phyloP scores from a whole-genome alignment of 257 asterid genomes.

The Ehretia macrophylla region DNA sequence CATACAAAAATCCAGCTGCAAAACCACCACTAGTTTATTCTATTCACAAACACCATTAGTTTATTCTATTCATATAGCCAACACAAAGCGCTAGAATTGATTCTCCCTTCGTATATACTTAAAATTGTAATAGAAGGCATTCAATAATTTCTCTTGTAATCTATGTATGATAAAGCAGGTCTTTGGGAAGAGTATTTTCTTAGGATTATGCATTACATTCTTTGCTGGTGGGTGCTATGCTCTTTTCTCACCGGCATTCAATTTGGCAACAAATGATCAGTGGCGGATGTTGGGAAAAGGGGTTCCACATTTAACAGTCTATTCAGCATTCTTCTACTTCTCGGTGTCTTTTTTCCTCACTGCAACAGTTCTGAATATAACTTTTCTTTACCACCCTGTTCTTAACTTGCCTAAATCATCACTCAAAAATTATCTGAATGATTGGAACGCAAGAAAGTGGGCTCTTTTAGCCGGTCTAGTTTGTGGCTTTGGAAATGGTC shows the following conservation, averaged over 20 bases:
- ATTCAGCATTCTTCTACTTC: conserved; percentile 56
- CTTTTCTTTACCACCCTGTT: conserved; percentile 36
- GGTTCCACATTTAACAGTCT: conserved; percentile 33
- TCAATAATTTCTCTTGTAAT: no score
- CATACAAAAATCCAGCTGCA: no score
- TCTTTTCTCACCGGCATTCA: conserved; percentile 50
- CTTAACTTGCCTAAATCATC: conserved; percentile 48
- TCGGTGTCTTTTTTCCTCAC: conserved; percentile 35
- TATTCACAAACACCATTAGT: no score
- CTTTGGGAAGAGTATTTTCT: conserved; percentile 35
- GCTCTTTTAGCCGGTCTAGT: conserved; percentile 38
- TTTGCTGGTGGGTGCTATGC: conserved; percentile 39
- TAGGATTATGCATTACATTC: conserved; percentile 41
- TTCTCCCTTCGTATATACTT: no score
- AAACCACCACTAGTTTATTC: no score
- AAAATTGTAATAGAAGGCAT: no score
- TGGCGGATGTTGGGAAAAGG: conserved; percentile 32
- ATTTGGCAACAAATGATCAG: conserved; percentile 51
- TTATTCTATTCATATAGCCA: no score
- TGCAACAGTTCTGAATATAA: conserved; percentile 27
- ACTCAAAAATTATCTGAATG: conserved; percentile 28
- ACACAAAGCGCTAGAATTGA: no score
- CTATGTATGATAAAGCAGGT: conserved; percentile 25
- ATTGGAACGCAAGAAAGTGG: conserved; percentile 36
- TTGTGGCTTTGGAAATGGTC: conserved; percentile 48